A percentile compares a stretch with the other conserved stretches of the same genome.
Conservation (phyloP, 805 yeast genomes). For the Barnettozyma siamensis region DNA sequence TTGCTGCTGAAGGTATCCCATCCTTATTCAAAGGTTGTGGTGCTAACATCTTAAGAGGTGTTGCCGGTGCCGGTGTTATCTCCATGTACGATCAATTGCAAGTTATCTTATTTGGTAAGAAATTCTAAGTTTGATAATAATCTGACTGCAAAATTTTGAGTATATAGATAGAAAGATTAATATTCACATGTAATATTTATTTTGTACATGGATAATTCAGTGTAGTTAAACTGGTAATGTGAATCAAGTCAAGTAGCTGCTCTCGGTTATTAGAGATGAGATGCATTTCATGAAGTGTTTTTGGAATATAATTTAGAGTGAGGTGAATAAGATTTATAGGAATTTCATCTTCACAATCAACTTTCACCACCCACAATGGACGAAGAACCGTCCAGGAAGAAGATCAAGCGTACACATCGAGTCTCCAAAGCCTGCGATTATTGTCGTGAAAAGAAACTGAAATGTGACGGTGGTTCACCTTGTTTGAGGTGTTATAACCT, state of each 20-base stretch:
- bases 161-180: constrained; percentile 8
- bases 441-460: constrained; percentile 63
- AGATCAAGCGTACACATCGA: constrained; percentile 14
- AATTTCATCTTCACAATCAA: too few species aligned
- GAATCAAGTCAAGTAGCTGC: too few species aligned
- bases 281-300: too few species aligned
- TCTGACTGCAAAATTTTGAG: constrained; percentile 7
- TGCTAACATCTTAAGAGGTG: constrained; percentile 99
- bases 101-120: constrained; percentile 92
- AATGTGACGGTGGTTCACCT: constrained; percentile 74
- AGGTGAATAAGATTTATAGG: too few species aligned
- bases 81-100: constrained; percentile 97
- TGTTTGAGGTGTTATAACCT: constrained; percentile 80
- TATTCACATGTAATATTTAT: constrained; percentile 15
- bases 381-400: not conserved
- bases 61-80: constrained; percentile 99
- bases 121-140: constrained; percentile 50
- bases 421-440: constrained; percentile 41
- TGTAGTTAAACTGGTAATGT: too few species aligned
- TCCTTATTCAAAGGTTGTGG: constrained; percentile 99
- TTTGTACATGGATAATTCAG: constrained; percentile 1
- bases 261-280: too few species aligned
- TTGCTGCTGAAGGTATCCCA: constrained; percentile 90
- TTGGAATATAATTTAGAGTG: too few species aligned
- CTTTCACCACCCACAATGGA: not conserved